Percentiles rank a stretch among this genome's conserved stretches.
Conservation (phyloP, 73 alveolate species). For the Paramecium primaurelia region DNA sequence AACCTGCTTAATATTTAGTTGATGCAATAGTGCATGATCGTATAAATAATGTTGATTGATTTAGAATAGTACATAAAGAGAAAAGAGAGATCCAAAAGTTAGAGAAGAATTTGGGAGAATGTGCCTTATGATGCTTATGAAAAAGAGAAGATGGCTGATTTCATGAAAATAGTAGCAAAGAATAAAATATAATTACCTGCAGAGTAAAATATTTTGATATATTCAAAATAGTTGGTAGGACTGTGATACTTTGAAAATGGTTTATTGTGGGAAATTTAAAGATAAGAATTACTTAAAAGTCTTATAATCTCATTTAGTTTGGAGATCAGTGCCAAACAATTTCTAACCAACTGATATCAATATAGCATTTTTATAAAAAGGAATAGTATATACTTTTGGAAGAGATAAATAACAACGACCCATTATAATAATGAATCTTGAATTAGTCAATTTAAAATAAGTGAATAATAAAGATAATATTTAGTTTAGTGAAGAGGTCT, state of each 20-base stretch:
- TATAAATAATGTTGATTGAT: background rate
- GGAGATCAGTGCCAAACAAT: slow-evolving; percentile 36
- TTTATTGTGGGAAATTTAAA: slow-evolving; percentile 39
- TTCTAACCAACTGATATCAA: slow-evolving; percentile 44
- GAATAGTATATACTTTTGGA: slow-evolving; percentile 57
- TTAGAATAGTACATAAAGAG: slow-evolving; percentile 16
- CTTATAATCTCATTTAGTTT: background rate
- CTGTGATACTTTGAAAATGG: slow-evolving; percentile 14
- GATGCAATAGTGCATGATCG: slow-evolving; percentile 41
- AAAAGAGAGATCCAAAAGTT: slow-evolving; percentile 16
- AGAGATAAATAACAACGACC: slow-evolving; percentile 61
- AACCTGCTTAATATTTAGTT: background rate
- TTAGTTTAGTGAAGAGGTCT: slow-evolving; percentile 29
- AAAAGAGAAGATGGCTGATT: slow-evolving; percentile 44
- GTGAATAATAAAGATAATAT: background rate
- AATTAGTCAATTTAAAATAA: slow-evolving; percentile 48
- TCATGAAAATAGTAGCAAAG: background rate
- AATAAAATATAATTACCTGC: background rate
- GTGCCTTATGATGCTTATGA: slow-evolving; percentile 45
- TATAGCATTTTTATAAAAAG: slow-evolving; percentile 41
- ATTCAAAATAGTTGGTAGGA: background rate
- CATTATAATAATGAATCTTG: slow-evolving; percentile 39
- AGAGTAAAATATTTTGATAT: background rate
- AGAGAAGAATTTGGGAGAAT: slow-evolving; percentile 42
- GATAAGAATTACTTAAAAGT: slow-evolving; percentile 36